Base-by-base conservation (phyloP, 148 eudicot species). In the Cornus florida region DNA sequence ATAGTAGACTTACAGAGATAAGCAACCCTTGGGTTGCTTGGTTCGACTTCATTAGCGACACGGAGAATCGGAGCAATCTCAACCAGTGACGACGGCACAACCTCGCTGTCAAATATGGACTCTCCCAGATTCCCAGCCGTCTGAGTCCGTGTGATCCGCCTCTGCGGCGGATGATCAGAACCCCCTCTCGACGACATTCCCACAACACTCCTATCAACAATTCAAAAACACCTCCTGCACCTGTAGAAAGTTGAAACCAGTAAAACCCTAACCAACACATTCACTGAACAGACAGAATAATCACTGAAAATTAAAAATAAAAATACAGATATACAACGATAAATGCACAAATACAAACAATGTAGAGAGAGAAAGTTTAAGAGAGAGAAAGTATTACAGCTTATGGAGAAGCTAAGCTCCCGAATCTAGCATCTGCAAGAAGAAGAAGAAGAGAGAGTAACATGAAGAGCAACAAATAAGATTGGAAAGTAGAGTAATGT, bases 21-120 rank as follows among this genome's bases (percentile, higher is more conserved):
- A 69, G 99, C 95, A 77, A 96, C 99, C 84, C 99, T 89, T 8
- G 98, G 88, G 74, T 94, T 93, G 79, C 91, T 90, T 33, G 91
- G 92, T 79, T 96, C 99, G 13, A 96, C 98, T 86, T 96, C 99
- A 84, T 94, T 96, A 72, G 99, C 99, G 75, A 96, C 99, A 82
- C 99, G 99, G 67, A 96, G 98, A 85, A 96, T 96, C 0, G 99
- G 98, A 75, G 98, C 99, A 43, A 96, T 96, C 80, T 93, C 95
- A 28, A 88, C 93, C 24, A 96, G 86, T 7, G 99, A 92, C 33
- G 99, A 96, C 57, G 99, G 99, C 77, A 96, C 99, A 43, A 96
- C 88, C 85, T 96, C 99, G 90, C 98, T 93, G 80, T 96, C 99
- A 72, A 96, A 92, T 4, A 91, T 90, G 10, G 95, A 89, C 76